These are phyloP conservation scores for Blastomyces silverae DNA, from an alignment of 2,329 filamentous ascomycete genomes.

Conservation along the genomic window DNA sequence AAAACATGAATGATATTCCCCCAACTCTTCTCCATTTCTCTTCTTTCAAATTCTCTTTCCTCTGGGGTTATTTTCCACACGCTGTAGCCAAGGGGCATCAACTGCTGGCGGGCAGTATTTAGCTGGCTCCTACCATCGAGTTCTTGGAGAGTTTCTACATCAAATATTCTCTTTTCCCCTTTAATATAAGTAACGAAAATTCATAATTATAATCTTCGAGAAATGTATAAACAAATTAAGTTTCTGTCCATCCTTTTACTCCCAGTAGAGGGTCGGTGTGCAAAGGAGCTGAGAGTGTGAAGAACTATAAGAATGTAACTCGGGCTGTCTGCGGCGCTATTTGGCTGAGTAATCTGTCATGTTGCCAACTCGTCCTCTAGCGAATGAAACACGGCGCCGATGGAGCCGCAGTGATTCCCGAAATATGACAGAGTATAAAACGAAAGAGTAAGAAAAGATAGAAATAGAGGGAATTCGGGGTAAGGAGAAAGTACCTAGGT, in stretches of 20 bases:
- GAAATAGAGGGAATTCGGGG: too few species aligned
- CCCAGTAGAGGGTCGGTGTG: too few species aligned
- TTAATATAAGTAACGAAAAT: neutral
- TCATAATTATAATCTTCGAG: neutral
- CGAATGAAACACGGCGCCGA: too few species aligned
- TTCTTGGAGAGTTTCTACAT: neutral
- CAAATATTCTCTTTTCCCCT: neutral
- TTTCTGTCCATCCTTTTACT: neutral
- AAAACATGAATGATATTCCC: neutral
- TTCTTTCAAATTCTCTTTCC: neutral
- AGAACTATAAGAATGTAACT: too few species aligned
- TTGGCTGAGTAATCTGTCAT: too few species aligned
- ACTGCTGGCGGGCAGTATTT: neutral
- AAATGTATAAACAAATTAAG: neutral
- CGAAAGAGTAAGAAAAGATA: too few species aligned
- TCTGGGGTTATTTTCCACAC: neutral
- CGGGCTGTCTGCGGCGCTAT: too few species aligned
- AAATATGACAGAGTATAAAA: too few species aligned
- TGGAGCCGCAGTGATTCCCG: too few species aligned
- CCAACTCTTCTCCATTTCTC: neutral
- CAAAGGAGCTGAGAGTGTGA: too few species aligned
- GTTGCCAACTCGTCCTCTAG: too few species aligned
- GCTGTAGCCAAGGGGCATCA: neutral
- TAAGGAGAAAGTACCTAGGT: too few species aligned
- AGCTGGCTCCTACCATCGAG: neutral